These are phyloP conservation scores for Ophiostoma triangulosporum DNA, from an alignment of 2,329 filamentous ascomycete species.

Conservation along the genomic window DNA sequence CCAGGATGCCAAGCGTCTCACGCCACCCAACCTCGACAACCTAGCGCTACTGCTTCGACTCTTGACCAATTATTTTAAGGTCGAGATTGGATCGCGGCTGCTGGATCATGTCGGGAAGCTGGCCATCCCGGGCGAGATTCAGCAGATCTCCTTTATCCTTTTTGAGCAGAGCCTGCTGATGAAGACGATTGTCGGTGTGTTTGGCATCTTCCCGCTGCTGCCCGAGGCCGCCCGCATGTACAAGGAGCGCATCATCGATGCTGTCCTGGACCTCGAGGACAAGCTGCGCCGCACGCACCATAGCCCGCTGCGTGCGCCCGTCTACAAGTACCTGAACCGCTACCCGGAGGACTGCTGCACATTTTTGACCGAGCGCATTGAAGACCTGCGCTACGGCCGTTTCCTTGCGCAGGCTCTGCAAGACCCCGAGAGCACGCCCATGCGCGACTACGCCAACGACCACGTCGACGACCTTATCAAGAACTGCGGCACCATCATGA, in stretches of 20 bases:
- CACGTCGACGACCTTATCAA: constrained; percentile 61
- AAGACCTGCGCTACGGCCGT: constrained; percentile 76
- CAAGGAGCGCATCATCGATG: constrained; percentile 78
- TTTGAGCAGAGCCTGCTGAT: constrained; percentile 87
- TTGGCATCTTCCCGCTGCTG: constrained; percentile 95
- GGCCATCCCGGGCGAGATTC: constrained; percentile 64
- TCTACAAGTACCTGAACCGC: constrained; percentile 86
- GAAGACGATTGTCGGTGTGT: constrained; percentile 87
- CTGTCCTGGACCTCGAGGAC: constrained; percentile 77
- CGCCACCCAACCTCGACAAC: constrained; percentile 79
- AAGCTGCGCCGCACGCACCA: constrained; percentile 74
- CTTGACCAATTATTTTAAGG: constrained; percentile 96
- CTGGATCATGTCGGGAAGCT: constrained; percentile 88
- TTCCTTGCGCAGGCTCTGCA: constrained; percentile 80
- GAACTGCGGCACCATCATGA: constrained; percentile 48
- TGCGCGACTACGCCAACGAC: constrained; percentile 61
- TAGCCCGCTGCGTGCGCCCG: constrained; percentile 79
- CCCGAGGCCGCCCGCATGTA: constrained; percentile 82
- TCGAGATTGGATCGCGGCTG: constrained; percentile 88
- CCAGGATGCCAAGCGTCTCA: constrained; percentile 83
- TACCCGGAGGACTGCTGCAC: constrained; percentile 82
- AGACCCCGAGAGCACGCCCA: constrained; percentile 56
- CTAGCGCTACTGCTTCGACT: constrained; percentile 79
- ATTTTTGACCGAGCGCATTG: constrained; percentile 64
- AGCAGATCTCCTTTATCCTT: constrained; percentile 86